Evolutionary conservation across 257 asterid genomes (phyloP), one percentile per base, ranked within the genome.

Genomic region (Verbascum thapsus): DNA sequence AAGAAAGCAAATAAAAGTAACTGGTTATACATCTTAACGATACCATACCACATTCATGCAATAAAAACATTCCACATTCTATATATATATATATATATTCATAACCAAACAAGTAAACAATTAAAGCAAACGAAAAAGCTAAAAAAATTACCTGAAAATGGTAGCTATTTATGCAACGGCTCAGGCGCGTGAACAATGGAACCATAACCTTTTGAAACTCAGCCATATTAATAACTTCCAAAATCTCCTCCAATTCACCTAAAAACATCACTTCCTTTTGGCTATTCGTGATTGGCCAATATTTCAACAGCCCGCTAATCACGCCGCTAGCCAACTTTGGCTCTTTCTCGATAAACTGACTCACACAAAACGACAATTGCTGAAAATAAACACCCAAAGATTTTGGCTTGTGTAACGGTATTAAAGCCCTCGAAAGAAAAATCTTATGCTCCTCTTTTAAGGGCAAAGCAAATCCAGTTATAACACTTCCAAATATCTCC

Each of bases 221-320:
- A 23, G 78, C 72, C 88, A 85, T 77, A 74, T 75, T 78, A 58
- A 91, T 85, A 18, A 68, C 79, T 76, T 88, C 98, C 37, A 91
- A 75, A 75, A 88, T 87, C 84, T 91, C 96, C 83, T 91, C 97
- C 74, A 88, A 56, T 83, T 88, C 97, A 23, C 94, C 79, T 70
- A 91, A 71, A 62, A 91, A 88, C 94, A 91, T 88, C 64, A 88
- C 85, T 80, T 91, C 98, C 81, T 91, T 91, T 75, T 82, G 95
- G 74, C 92, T 91, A 70, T 82, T 91, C 0, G 95, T 91, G 53
- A 86, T 71, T 15, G 98, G 97, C 98, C 98, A 91, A 76, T 81
- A 86, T 69, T 78, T 87, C 84, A 91, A 81, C 61, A 88, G 76
- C 52, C 98, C 98, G 55, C 63, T 55, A 38, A 91, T 83, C 71